These are phyloP conservation scores for Globisporangium perplexum DNA, from an alignment of 352 stramenopile genomes.

Conservation along the genomic window DNA sequence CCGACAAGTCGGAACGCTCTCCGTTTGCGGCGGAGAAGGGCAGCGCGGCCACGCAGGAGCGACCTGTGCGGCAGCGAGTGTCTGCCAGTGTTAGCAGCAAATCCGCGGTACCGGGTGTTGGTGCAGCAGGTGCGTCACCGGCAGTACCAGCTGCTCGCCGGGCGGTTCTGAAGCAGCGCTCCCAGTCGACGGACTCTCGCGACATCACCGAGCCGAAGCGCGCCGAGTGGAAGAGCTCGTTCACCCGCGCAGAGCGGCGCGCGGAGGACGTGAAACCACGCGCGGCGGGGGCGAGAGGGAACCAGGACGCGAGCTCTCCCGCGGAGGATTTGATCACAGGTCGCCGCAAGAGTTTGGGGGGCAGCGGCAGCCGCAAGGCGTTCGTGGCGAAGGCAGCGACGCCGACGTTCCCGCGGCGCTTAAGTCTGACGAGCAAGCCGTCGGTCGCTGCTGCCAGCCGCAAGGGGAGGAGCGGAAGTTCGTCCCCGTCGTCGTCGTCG, in stretches of 20 bases:
- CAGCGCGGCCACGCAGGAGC: not conserved
- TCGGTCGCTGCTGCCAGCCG: no score
- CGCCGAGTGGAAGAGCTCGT: slow-evolving; percentile 5
- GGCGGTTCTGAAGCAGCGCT: slow-evolving; percentile 5
- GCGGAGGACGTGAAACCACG: not conserved
- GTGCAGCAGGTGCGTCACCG: not conserved
- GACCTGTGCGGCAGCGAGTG: slow-evolving; percentile 1
- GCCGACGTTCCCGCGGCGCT: slow-evolving; percentile 5
- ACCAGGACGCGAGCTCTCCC: not conserved
- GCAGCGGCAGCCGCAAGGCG: not conserved
- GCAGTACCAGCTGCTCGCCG: not conserved
- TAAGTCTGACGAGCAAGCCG: not conserved
- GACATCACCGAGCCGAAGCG: slow-evolving; percentile 3
- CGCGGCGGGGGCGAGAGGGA: not conserved
- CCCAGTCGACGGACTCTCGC: slow-evolving; percentile 12
- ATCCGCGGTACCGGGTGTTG: not conserved
- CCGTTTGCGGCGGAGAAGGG: slow-evolving; percentile 1
- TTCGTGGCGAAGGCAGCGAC: slow-evolving; percentile 1
- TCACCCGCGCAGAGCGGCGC: slow-evolving; percentile 1
- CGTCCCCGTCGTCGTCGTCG: slow-evolving; percentile 23
- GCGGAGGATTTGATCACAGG: not conserved
- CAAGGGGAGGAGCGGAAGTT: slow-evolving; percentile 2
- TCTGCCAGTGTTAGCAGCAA: no score
- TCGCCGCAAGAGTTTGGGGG: slow-evolving; percentile 8
- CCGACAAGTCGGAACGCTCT: not conserved